Percentiles rank a stretch among this genome's conserved stretches.
Conservation (phyloP, 441 rosid genomes). For the Syzygium malaccense region DNA sequence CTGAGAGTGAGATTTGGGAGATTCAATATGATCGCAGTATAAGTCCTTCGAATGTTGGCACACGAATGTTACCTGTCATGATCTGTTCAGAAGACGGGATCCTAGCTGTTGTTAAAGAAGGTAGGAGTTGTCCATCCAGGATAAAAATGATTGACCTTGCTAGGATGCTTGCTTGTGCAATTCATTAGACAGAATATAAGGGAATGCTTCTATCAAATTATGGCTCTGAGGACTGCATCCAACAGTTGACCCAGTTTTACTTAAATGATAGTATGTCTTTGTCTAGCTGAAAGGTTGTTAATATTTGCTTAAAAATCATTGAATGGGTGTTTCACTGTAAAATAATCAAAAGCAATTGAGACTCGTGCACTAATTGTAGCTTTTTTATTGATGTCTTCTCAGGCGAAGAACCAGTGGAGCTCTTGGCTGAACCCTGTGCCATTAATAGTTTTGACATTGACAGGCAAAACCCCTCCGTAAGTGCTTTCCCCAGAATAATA, state of each 20-base stretch:
- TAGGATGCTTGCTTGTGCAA: background rate
- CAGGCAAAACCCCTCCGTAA: conserved; percentile 69
- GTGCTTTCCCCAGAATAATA: background rate
- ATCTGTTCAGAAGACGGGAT: conserved; percentile 93
- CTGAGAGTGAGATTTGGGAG: conserved; percentile 94
- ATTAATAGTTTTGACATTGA: conserved; percentile 91
- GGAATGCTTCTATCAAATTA: background rate
- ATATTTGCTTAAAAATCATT: background rate
- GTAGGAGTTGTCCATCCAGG: conserved; percentile 11
- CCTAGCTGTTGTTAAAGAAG: conserved; percentile 71
- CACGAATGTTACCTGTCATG: conserved; percentile 76
- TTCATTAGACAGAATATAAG: background rate
- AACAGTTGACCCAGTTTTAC: background rate
- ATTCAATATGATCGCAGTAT: conserved; percentile 63
- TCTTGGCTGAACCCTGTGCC: conserved; percentile 87
- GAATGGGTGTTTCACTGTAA: background rate
- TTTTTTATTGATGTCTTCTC: background rate
- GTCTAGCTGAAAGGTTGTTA: background rate
- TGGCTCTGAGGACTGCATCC: background rate
- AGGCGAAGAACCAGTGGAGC: conserved; percentile 78
- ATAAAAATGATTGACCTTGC: background rate
- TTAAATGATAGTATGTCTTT: background rate
- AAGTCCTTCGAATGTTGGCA: conserved; percentile 34
- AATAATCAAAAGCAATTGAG: background rate
- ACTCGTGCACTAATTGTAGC: background rate